phyloP scores from a whole-genome alignment of 2,329 filamentous ascomycete genomes.

The Ascochyta clinopodiicola region DNA sequence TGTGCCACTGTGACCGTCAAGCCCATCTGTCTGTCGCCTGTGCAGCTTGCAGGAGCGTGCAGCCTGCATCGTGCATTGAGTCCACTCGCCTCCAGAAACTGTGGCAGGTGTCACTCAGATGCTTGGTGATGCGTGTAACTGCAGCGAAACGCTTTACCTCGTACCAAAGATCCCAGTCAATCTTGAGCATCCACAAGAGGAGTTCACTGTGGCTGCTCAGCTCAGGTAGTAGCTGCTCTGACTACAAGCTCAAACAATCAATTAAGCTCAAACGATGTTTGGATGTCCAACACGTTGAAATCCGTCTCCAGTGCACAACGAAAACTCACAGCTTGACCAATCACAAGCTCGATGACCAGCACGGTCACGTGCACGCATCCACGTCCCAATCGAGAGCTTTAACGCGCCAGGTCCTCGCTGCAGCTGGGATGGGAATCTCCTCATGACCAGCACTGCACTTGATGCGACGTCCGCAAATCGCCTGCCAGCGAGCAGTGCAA shows the following conservation, averaged over 20 bases:
- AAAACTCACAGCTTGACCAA: not conserved
- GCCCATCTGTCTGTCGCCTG: not conserved
- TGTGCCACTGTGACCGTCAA: constrained; percentile 5
- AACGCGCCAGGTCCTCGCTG: constrained; percentile 8
- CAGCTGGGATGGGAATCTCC: constrained; percentile 19
- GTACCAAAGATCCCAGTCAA: not conserved
- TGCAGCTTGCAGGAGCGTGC: not conserved
- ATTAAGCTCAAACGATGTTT: not conserved
- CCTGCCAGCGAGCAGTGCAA: constrained; percentile 60
- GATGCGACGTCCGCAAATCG: constrained; percentile 58
- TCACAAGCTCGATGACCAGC: not conserved
- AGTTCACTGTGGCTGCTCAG: not conserved
- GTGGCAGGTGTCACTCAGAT: constrained; percentile 15
- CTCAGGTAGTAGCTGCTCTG: not conserved
- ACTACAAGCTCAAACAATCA: not conserved
- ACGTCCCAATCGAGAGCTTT: constrained; percentile 17
- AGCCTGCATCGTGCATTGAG: constrained; percentile 3
- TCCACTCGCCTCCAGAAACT: constrained; percentile 4
- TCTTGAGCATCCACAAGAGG: not conserved
- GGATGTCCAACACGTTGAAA: no score
- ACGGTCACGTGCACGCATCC: constrained; percentile 11
- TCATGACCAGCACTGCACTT: constrained; percentile 39
- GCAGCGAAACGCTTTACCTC: not conserved
- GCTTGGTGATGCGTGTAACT: constrained; percentile 5
- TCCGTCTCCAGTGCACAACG: not conserved